phyloP scores from a whole-genome alignment of 2,329 filamentous ascomycete species.

The Botrytis porri region DNA sequence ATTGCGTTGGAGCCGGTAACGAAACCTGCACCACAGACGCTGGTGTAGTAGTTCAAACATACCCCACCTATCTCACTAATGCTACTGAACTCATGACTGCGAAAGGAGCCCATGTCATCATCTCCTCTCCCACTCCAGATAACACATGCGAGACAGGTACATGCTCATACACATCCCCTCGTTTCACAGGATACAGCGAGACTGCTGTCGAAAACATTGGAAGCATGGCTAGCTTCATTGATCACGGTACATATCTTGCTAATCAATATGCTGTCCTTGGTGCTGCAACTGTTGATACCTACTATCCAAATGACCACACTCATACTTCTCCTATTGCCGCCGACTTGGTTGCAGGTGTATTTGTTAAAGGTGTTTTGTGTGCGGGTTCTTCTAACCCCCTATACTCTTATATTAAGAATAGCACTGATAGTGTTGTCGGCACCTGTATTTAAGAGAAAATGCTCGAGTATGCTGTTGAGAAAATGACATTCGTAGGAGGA shows the following conservation, averaged over 20 bases:
- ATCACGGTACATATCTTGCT: slow-evolving; percentile 55
- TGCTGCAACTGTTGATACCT: slow-evolving; percentile 45
- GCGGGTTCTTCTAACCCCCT: not conserved
- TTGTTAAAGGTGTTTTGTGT: slow-evolving; percentile 4
- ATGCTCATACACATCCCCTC: slow-evolving; percentile 45
- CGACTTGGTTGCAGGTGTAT: slow-evolving; percentile 44
- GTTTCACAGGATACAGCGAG: slow-evolving; percentile 57
- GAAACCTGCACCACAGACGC: slow-evolving; percentile 42
- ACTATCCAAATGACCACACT: slow-evolving; percentile 58
- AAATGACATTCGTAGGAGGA: not conserved
- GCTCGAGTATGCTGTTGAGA: not conserved
- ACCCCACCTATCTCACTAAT: slow-evolving; percentile 35
- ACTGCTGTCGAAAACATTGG: slow-evolving; percentile 43
- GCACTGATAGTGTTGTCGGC: not conserved
- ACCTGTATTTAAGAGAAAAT: not conserved
- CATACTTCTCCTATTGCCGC: slow-evolving; percentile 57
- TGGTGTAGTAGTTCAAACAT: slow-evolving; percentile 47
- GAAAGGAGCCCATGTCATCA: slow-evolving; percentile 61
- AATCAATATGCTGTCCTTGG: slow-evolving; percentile 50
- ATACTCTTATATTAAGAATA: slow-evolving; percentile 4
- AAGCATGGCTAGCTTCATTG: slow-evolving; percentile 49
- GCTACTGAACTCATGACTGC: slow-evolving; percentile 36
- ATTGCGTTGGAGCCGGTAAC: slow-evolving; percentile 48
- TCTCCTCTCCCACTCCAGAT: slow-evolving; percentile 59
- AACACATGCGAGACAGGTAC: slow-evolving; percentile 58